Percentiles rank a stretch among this genome's conserved stretches.
Conservation (phyloP, 768 basidiomycete genomes). For the Amanita fuliginea region DNA sequence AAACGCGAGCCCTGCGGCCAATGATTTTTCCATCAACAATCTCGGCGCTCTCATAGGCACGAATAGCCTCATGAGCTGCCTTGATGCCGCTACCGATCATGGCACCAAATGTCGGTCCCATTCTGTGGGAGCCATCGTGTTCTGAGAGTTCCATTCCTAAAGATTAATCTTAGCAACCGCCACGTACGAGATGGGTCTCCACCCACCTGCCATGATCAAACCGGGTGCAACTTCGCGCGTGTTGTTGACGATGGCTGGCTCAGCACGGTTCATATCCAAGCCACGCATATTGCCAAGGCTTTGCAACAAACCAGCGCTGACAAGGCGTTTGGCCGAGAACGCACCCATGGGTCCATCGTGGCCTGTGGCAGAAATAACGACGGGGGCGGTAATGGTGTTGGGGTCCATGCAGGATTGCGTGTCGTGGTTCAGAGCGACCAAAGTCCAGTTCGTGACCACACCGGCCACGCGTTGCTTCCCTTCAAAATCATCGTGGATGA, state of each 20-base stretch:
- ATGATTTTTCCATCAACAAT: slow-evolving; percentile 47
- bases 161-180: background rate
- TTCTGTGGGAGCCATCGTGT: slow-evolving; percentile 69
- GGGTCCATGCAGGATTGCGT: slow-evolving; percentile 75
- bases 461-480: slow-evolving; percentile 39
- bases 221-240: slow-evolving; percentile 72
- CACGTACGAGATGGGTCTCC: background rate
- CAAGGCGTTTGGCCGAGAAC: slow-evolving; percentile 70
- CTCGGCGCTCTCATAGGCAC: slow-evolving; percentile 34
- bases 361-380: slow-evolving; percentile 62
- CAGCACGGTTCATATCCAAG: slow-evolving; percentile 74
- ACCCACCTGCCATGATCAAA: slow-evolving; percentile 60
- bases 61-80: slow-evolving; percentile 56
- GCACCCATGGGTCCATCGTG: slow-evolving; percentile 78
- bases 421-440: slow-evolving; percentile 52
- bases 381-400: slow-evolving; percentile 71
- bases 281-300: slow-evolving; percentile 74
- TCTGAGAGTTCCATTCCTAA: slow-evolving; percentile 76
- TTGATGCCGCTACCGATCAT: slow-evolving; percentile 74
- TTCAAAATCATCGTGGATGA: slow-evolving; percentile 51
- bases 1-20: slow-evolving; percentile 15
- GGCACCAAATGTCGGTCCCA: slow-evolving; percentile 72
- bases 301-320: slow-evolving; percentile 62
- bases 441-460: slow-evolving; percentile 42
- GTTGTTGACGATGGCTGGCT: slow-evolving; percentile 68